phyloP scores from a whole-genome alignment of 768 basidiomycete genomes.

The Mrakia frigida region DNA sequence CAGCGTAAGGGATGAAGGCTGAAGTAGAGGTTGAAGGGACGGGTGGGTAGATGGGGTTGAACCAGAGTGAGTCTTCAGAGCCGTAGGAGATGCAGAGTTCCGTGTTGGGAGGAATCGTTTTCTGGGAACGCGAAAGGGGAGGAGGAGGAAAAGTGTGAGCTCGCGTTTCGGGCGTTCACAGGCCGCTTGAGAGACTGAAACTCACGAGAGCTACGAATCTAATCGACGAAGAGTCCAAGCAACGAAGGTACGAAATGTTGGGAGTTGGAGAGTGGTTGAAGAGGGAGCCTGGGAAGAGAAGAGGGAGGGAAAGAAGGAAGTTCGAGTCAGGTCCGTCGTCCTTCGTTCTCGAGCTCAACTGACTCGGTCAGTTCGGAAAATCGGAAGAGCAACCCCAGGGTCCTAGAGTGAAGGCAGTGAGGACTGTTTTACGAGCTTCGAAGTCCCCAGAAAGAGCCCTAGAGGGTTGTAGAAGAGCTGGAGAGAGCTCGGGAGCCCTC shows the following conservation, averaged over 20 bases:
- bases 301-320: neutral
- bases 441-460: no score
- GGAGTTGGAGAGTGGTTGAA: constrained; percentile 58
- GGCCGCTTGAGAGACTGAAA: neutral
- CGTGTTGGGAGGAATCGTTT: constrained; percentile 25
- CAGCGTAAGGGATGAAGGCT: constrained; percentile 37
- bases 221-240: constrained; percentile 36
- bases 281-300: constrained; percentile 56
- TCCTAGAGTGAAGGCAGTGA: no score
- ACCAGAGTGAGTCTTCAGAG: constrained; percentile 29
- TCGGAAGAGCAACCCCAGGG: no score
- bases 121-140: neutral
- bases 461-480: no score
- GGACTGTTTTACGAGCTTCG: no score
- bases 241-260: constrained; percentile 43
- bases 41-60: constrained; percentile 23
- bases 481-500: no score
- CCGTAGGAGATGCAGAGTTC: constrained; percentile 33
- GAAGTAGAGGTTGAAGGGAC: constrained; percentile 32
- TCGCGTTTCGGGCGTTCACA: neutral
- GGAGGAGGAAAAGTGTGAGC: neutral
- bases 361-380: neutral
- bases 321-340: neutral
- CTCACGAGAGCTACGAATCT: constrained; percentile 23
- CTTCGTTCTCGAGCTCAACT: neutral